Evolutionary conservation across 345 rosid species (phyloP), one percentile per base, ranked within the genome.

Genomic region (Salix exigua): DNA sequence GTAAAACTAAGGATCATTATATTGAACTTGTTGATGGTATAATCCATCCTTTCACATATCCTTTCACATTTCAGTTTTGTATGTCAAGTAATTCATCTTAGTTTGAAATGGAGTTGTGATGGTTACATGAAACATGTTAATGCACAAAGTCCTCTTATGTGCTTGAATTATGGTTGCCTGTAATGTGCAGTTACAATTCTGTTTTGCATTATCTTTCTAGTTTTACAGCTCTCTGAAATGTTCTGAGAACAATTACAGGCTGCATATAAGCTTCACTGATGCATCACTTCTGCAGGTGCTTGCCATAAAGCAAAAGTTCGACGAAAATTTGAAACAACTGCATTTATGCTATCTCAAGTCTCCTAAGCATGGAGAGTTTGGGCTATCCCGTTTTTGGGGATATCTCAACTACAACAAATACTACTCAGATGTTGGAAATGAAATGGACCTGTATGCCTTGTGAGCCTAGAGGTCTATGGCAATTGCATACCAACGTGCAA

Each of bases 351-450:
- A 93, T 78, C 83, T 85, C 70, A 89, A 83, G 80, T 88, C 94
- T 62, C 91, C 97, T 10, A 89, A 89, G 86, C 96, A 93, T 37
- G 89, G 88, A 66, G 88, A 83, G 73, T 89, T 76, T 68, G 96
- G 92, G 38, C 86, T 95, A n/a, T 86, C 91, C 40, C 78, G 83
- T 77, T 92, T 96, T 71, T 89, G 99, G 98, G 88, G 77, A 58
- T 87, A 79, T 80, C 96, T 91, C 73, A 93, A 93, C 86, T 91
- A 83, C 88, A 96, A 91, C 62, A 85, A 88, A 25, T 87, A 82
- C 67, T 95, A 88, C 86, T 74, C 88, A 12, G 86, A 88, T 38
- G 53, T 75, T 17, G 77, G 77, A 66, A 85, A 78, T 51, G 76
- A 70, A 68, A 80, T 82, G 63, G 68, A 76, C 77, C 83, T 66